Evolutionary conservation across 2,329 filamentous ascomycete genomes (phyloP).

Genomic region (Ophiocordyceps unilateralis): DNA sequence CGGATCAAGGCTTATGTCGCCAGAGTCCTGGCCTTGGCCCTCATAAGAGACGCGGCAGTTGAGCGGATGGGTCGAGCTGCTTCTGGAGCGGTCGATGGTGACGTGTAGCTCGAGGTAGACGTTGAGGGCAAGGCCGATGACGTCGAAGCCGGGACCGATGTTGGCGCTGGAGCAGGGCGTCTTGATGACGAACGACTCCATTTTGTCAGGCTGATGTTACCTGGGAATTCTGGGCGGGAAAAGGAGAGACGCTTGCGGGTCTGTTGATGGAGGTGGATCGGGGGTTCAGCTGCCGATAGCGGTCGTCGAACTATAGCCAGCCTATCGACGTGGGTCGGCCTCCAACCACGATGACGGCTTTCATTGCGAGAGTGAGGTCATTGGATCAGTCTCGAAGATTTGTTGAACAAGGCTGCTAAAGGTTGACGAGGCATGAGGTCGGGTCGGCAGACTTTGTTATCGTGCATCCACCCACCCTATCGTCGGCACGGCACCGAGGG

Average conservation of each 20-base stretch:
- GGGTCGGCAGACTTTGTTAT: no score
- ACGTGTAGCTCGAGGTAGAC: slow-evolving; percentile 85
- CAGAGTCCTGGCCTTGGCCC: slow-evolving; percentile 53
- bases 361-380: not conserved
- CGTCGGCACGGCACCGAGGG: no score
- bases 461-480: no score
- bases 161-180: slow-evolving; percentile 93
- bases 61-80: slow-evolving; percentile 40
- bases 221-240: no score
- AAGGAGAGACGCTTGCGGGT: not conserved
- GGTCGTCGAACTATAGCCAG: not conserved
- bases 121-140: slow-evolving; percentile 86
- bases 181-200: slow-evolving; percentile 53
- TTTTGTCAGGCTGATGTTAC: slow-evolving; percentile 9
- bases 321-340: slow-evolving; percentile 1
- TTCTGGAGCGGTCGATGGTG: slow-evolving; percentile 46
- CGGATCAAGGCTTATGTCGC: slow-evolving; percentile 66
- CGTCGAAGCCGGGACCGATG: slow-evolving; percentile 94
- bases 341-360: not conserved
- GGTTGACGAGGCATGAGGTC: no score
- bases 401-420: no score
- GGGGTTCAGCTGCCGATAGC: not conserved
- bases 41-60: slow-evolving; percentile 90
- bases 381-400: no score
- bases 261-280: not conserved